Percentiles rank a stretch among this genome's conserved stretches.
Conservation (phyloP, 106 monocot species). For the Ottelia alismoides region DNA sequence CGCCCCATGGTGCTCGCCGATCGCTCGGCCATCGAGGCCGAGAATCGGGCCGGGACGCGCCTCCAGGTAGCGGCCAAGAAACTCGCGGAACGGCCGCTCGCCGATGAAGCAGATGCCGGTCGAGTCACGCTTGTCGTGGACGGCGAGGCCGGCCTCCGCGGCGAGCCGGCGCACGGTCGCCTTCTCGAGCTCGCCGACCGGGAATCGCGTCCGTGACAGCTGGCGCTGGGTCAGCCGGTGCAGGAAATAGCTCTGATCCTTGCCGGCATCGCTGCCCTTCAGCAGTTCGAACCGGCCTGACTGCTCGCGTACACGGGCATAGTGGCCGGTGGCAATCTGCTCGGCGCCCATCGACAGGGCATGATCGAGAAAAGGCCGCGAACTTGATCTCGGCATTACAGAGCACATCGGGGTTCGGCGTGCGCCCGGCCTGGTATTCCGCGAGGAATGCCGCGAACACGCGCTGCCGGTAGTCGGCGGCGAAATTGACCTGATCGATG, state of each 20-base stretch:
- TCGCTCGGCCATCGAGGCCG: not conserved
- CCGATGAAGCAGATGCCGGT: not conserved
- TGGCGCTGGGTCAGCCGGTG: not conserved
- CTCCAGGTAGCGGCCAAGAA: not conserved
- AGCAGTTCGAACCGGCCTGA: not conserved
- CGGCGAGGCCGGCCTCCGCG: not conserved
- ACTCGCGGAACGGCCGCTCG: not conserved
- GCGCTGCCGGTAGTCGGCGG: not conserved
- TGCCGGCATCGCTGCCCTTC: not conserved
- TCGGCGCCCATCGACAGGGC: not conserved
- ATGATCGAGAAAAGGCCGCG: not conserved
- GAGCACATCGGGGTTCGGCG: not conserved
- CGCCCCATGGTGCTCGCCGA: not conserved
- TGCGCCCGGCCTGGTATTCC: not conserved
- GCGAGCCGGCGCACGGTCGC: not conserved
- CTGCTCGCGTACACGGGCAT: not conserved
- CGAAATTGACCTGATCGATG: too few relatives aligned
- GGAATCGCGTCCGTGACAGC: not conserved
- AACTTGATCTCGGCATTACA: not conserved
- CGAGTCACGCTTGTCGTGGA: not conserved
- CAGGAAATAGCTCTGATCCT: not conserved
- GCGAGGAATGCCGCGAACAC: not conserved
- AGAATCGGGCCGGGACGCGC: not conserved
- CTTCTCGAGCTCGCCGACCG: not conserved
- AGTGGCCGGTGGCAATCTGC: not conserved